phyloP scores from a whole-genome alignment of 768 basidiomycete species.

The Russula abietina region DNA sequence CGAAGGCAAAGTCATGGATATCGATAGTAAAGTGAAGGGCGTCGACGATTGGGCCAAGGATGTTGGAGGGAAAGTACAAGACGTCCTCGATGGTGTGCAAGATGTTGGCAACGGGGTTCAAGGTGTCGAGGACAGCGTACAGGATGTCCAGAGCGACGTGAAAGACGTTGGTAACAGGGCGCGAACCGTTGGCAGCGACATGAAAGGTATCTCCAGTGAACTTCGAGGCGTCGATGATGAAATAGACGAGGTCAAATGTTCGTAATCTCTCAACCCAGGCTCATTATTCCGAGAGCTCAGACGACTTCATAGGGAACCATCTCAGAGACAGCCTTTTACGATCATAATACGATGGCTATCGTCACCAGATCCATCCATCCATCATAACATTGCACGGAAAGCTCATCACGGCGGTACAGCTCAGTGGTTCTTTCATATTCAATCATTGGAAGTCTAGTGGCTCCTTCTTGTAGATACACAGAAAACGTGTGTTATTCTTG shows the following conservation, averaged over 20 bases:
- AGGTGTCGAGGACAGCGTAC: neutral
- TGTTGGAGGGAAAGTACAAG: neutral
- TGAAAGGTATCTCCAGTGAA: neutral
- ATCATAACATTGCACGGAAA: neutral
- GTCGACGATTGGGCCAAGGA: neutral
- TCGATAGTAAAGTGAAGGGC: neutral
- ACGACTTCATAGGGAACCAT: neutral
- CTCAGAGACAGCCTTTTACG: neutral
- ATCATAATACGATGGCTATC: neutral
- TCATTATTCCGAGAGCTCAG: neutral
- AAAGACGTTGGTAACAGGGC: neutral
- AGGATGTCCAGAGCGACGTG: neutral
- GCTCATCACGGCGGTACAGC: neutral
- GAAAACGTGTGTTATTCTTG: neutral
- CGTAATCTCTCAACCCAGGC: neutral
- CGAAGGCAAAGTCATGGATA: neutral
- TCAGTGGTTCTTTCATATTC: conserved; percentile 1
- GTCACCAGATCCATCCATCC: neutral
- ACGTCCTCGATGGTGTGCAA: neutral
- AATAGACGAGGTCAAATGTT: neutral
- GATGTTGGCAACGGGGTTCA: neutral
- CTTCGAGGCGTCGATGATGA: neutral
- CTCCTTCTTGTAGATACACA: neutral
- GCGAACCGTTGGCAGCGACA: neutral
- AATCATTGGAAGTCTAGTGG: neutral